Percentiles rank a stretch among this genome's conserved stretches.
These are phyloP conservation scores for Scytalidium lignicola DNA, from an alignment of 2,329 filamentous ascomycete species.

Conservation along the genomic window DNA sequence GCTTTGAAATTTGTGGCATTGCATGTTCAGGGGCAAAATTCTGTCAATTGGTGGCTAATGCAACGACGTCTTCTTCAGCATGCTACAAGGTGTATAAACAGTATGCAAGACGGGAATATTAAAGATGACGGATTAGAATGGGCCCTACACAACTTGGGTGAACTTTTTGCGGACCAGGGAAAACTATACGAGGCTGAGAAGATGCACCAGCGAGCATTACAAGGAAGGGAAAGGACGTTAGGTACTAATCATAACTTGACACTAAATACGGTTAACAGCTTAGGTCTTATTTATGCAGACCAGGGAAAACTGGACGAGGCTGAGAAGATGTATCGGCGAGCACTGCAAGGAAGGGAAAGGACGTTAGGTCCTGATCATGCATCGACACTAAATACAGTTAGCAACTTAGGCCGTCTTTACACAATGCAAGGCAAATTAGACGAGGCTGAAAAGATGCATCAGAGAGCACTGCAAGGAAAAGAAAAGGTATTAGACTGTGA, in stretches of 20 bases:
- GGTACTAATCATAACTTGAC: constrained; percentile 2
- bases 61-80: constrained; percentile 15
- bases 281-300: constrained; percentile 7
- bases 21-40: constrained; percentile 1
- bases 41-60: constrained; percentile 3
- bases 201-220: constrained; percentile 14
- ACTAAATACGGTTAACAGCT: constrained; percentile 6
- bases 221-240: constrained; percentile 8
- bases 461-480: constrained; percentile 6
- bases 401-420: constrained; percentile 9
- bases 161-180: constrained; percentile 17
- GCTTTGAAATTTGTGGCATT: constrained; percentile 8
- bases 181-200: constrained; percentile 17
- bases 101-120: constrained; percentile 10
- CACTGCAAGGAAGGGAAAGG: constrained; percentile 13
- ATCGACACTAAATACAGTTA: constrained; percentile 10
- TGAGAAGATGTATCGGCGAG: constrained; percentile 9
- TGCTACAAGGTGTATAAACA: constrained; percentile 5
- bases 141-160: constrained; percentile 14
- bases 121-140: constrained; percentile 7
- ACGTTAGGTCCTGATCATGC: constrained; percentile 16
- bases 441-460: constrained; percentile 7
- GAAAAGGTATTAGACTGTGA: constrained; percentile 18
- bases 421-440: constrained; percentile 3
- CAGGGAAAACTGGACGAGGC: constrained; percentile 6